Evolutionary conservation across 805 yeast species (phyloP), one percentile per base, ranked within the genome.

Genomic region (Pichia nakasei): DNA sequence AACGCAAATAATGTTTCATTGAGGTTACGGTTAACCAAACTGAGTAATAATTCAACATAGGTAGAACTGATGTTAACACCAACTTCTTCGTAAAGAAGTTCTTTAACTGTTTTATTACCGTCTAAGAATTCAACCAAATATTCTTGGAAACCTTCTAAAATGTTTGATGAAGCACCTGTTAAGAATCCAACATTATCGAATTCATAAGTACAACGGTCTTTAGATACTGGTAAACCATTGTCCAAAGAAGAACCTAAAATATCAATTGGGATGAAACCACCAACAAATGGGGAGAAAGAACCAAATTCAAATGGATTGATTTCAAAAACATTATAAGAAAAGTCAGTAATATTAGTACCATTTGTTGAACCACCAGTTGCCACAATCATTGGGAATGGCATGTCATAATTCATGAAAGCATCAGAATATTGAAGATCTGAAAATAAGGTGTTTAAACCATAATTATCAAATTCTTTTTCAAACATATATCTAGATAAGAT

Each of bases 121-220:
- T 39, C 40, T 8, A 45, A 31, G 29, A 53, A 42, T n/a, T 45
- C 52, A 3, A 42, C 22, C 15, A 57, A 41, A 11, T 29, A 36
- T 6, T 32, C 32, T 32, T 45, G 43, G 36, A 46, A 53, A 12
- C 37, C 47, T 9, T 58, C 52, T 66, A 86, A 81, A 38, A 85
- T 62, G 4, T 87, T 72, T 4, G 93, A 79, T 3, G 95, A 84
- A 7, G 93, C 74, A 20, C 89, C 95, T 60, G 83, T 64, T 22
- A 85, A 58, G 53, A 78, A 87, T 4, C 93, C 91, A 17, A 81
- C 81, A 51, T 83, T 85, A 59, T 87, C 95, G 49, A 70, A 82
- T 1, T 86, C 85, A 9, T 58, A 69, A 38, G 74, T 64, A 65
- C 96, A 87, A 4, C 53, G 27, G n/a, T 52, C 37, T 4, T 57